Evolutionary conservation across 345 rosid species (phyloP).

Genomic region (Nephelium lappaceum): DNA sequence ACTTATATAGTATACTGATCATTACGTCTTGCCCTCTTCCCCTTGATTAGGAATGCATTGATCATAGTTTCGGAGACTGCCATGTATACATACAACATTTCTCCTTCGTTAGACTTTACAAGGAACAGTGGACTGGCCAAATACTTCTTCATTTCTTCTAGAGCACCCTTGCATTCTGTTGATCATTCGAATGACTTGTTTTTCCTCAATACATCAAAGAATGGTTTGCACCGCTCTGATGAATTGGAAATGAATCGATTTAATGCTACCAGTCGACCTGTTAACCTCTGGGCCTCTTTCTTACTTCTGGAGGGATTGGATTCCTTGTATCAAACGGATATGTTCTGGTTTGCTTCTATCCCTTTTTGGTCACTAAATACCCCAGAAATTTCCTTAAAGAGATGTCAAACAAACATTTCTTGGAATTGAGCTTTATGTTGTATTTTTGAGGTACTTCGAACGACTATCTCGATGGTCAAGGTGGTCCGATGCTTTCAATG

Average conservation of each 20-base stretch:
- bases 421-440: background rate
- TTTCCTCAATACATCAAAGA: background rate
- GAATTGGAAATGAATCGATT: background rate
- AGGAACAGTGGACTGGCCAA: background rate
- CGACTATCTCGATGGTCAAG: background rate
- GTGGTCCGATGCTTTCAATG: background rate
- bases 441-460: no score
- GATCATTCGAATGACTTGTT: background rate
- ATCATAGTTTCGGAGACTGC: no score
- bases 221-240: background rate
- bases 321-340: no score
- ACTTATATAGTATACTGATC: no score
- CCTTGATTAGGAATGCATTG: no score
- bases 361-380: background rate
- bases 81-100: no score
- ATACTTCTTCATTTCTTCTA: background rate
- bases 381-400: background rate
- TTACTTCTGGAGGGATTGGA: background rate
- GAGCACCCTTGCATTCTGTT: background rate
- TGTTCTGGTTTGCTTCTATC: background rate
- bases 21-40: no score
- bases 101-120: no score
- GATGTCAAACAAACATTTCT: background rate
- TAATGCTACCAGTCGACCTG: background rate
- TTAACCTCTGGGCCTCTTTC: background rate